These are phyloP conservation scores for Talaromyces sp. DNA, from an alignment of 2,329 filamentous ascomycete genomes.

Conservation along the genomic window DNA sequence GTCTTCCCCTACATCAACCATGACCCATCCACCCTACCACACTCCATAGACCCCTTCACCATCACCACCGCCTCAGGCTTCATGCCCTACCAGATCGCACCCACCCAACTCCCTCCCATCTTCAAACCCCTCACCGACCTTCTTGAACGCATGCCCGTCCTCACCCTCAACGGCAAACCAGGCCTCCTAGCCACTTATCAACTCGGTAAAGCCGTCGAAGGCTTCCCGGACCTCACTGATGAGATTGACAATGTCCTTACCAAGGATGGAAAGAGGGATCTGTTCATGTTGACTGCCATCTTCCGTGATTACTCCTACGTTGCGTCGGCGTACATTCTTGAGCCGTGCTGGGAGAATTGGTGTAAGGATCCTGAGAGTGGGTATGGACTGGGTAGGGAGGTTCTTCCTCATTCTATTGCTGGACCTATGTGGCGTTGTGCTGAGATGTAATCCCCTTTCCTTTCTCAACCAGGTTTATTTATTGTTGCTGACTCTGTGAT, in stretches of 20 bases:
- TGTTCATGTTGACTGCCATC: slow-evolving; percentile 77
- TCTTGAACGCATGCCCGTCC: slow-evolving; percentile 74
- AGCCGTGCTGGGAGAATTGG: slow-evolving; percentile 81
- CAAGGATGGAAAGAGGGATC: slow-evolving; percentile 58
- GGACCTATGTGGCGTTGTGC: slow-evolving; percentile 80
- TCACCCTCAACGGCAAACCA: slow-evolving; percentile 68
- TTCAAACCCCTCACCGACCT: slow-evolving; percentile 73
- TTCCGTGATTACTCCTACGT: slow-evolving; percentile 93
- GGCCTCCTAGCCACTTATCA: slow-evolving; percentile 73
- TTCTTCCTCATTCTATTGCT: slow-evolving; percentile 72
- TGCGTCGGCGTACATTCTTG: slow-evolving; percentile 82
- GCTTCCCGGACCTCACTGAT: slow-evolving; percentile 73
- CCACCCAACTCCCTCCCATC: slow-evolving; percentile 62
- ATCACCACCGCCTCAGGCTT: slow-evolving; percentile 49
- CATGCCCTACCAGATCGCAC: slow-evolving; percentile 42
- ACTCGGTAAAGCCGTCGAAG: slow-evolving; percentile 74
- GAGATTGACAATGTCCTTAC: slow-evolving; percentile 66
- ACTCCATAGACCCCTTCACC: slow-evolving; percentile 48
- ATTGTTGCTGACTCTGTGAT: neutral
- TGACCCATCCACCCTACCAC: slow-evolving; percentile 42
- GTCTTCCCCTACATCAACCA: slow-evolving; percentile 47
- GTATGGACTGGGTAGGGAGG: slow-evolving; percentile 75
- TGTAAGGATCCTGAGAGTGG: slow-evolving; percentile 58
- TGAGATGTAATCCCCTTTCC: slow-evolving; percentile 62
- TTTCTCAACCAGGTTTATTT: neutral